Base-by-base conservation (phyloP, 73 alveolate genomes). In the Symbiodinium pilosum region DNA sequence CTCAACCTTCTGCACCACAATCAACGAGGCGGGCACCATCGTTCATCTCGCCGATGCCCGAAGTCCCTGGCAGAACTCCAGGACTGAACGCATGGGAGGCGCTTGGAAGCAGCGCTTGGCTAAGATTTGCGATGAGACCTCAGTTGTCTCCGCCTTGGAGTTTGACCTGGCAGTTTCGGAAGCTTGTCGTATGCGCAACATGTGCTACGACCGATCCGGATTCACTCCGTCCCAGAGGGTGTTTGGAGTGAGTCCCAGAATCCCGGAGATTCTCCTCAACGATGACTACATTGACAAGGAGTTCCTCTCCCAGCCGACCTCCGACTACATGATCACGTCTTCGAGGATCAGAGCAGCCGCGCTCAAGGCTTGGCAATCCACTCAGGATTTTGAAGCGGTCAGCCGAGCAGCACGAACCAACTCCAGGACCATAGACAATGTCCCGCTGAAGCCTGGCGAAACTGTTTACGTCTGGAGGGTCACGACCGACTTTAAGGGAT, bases 61-160 rank as follows among this genome's bases (percentile, higher is more conserved):
- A 0, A 26, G 77, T 2, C 93, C 93, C 0, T 84, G 93, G 93
- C 93, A 84, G 4, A 38, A 30, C 7, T n/a, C 77, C 52, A 84
- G 56, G 75, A 84, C 93, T 0, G 93, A 84, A 36, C 26, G n/a
- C 20, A 77, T 77, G 2, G 93, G 93, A 0, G 93, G 75, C n/a
- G 8, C 44, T 4, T 84, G 43, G 44, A 84, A 84, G 4, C 11
- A n/a, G 7, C 9, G 36, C 38, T 51, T 84, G 38, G 24, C 7
- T 0, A 28, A 24, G 21, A 36, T 84, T 1, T 24, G 52, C 18
- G 51, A 26, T 5, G 93, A 84, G 4, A 11, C 47, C 2, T 6
- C 43, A 0, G 93, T 30, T 4, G 4, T 4, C 16, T 6, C 44
- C 1, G 42, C 9, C 41, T 26, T 4, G 21, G 77, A 20, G 11